A percentile compares a stretch with the other conserved stretches of the same genome.
phyloP scores from a whole-genome alignment of 2,329 filamentous ascomycete genomes.

The Huntiella decipiens region DNA sequence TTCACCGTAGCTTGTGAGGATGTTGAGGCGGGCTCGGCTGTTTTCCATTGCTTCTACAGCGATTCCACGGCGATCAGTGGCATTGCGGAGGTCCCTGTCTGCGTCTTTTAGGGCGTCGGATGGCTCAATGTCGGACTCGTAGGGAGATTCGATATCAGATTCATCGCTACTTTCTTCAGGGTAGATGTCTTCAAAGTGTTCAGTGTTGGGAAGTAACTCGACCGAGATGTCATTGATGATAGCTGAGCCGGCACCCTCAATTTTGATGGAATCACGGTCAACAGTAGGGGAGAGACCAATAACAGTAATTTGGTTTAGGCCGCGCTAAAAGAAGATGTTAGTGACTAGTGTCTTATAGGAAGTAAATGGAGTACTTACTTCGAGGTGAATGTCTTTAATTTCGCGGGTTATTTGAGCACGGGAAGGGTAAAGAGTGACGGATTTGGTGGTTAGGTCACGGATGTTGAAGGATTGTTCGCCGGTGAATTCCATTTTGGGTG shows the following conservation, averaged over 20 bases:
- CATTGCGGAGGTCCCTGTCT: slow-evolving; percentile 16
- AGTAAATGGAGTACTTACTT: slow-evolving; percentile 17
- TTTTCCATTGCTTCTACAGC: slow-evolving; percentile 14
- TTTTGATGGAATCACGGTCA: slow-evolving; percentile 39
- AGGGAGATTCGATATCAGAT: slow-evolving; percentile 12
- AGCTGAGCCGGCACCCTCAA: slow-evolving; percentile 36
- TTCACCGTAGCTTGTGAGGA: slow-evolving; percentile 24
- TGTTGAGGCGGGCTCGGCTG: slow-evolving; percentile 21
- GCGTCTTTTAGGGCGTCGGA: slow-evolving; percentile 16
- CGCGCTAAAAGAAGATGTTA: slow-evolving; percentile 27
- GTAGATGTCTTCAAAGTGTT: slow-evolving; percentile 35
- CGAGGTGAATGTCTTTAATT: slow-evolving; percentile 32
- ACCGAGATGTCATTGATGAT: slow-evolving; percentile 43
- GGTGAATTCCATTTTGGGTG: slow-evolving; percentile 1
- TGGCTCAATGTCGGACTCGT: slow-evolving; percentile 14
- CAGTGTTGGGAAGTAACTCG: slow-evolving; percentile 34
- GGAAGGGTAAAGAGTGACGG: slow-evolving; percentile 43
- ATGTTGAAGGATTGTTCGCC: slow-evolving; percentile 28
- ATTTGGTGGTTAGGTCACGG: slow-evolving; percentile 36
- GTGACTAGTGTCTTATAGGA: neutral
- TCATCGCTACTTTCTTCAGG: slow-evolving; percentile 25
- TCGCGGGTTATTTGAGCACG: slow-evolving; percentile 42
- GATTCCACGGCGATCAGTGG: neutral
- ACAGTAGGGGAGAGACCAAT: slow-evolving; percentile 34
- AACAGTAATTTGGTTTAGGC: slow-evolving; percentile 38